phyloP scores from a whole-genome alignment of 2,329 filamentous ascomycete species.

The Cladosporium sp. region DNA sequence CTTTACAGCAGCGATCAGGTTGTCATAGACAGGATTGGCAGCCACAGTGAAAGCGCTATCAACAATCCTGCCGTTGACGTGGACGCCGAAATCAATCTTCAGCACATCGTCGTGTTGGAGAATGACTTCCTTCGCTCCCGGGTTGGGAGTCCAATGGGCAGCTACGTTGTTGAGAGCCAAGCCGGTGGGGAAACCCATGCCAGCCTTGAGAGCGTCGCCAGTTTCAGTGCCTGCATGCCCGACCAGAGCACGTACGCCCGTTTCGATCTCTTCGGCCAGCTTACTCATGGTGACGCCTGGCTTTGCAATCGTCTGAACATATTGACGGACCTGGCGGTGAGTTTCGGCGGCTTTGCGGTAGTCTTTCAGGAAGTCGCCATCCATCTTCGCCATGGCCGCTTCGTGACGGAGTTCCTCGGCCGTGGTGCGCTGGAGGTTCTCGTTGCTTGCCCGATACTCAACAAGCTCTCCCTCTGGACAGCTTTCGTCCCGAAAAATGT shows the following conservation, averaged over 20 bases:
- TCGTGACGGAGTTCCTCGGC: conserved; percentile 80
- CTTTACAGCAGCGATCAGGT: conserved; percentile 62
- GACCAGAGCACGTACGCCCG: conserved; percentile 71
- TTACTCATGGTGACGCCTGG: conserved; percentile 76
- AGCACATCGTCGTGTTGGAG: conserved; percentile 64
- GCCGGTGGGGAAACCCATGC: conserved; percentile 84
- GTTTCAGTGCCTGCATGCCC: conserved; percentile 73
- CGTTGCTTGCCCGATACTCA: conserved; percentile 61
- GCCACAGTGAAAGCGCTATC: conserved; percentile 68
- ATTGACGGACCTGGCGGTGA: conserved; percentile 83
- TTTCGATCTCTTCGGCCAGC: conserved; percentile 84
- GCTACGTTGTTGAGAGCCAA: conserved; percentile 81
- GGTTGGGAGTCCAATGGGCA: conserved; percentile 83
- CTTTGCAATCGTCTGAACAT: conserved; percentile 71
- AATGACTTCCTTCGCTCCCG: conserved; percentile 77
- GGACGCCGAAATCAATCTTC: conserved; percentile 70
- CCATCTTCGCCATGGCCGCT: conserved; percentile 60
- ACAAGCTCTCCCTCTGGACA: conserved; percentile 77
- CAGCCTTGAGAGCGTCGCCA: conserved; percentile 72
- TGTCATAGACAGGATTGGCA: conserved; percentile 66
- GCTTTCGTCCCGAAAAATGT: conserved; percentile 66
- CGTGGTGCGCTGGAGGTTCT: conserved; percentile 75
- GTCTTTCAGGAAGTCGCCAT: conserved; percentile 73
- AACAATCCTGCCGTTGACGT: conserved; percentile 67
- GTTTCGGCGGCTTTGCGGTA: conserved; percentile 83